phyloP scores from a whole-genome alignment of 495 filamentous ascomycete species.

The Echria macrotheca region DNA sequence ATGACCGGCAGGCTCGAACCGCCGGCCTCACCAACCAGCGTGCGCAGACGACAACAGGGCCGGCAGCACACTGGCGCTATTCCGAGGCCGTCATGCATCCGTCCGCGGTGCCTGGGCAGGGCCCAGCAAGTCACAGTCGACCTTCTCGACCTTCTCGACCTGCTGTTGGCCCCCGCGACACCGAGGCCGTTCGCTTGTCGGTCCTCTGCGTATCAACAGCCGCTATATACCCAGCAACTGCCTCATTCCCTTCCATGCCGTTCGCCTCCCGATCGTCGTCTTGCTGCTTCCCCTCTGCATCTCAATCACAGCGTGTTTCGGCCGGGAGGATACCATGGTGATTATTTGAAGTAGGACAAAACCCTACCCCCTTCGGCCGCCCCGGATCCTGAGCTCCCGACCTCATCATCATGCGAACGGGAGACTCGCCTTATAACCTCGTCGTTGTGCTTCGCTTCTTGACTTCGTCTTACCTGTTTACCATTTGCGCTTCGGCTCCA shows the following conservation, averaged over 20 bases:
- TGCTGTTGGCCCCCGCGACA: conserved; percentile 19
- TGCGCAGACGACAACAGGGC: conserved; percentile 9
- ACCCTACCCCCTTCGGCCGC: conserved; percentile 13
- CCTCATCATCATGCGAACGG: conserved; percentile 29
- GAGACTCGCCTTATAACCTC: conserved; percentile 25
- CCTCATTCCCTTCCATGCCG: conserved; percentile 19
- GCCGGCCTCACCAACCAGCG: conserved; percentile 25
- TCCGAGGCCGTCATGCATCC: conserved; percentile 32
- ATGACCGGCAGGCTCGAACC: conserved; percentile 19
- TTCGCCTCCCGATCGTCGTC: conserved; percentile 27
- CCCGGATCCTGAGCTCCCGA: conserved; percentile 9
- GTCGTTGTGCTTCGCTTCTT: conserved; percentile 28
- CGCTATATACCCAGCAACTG: conserved; percentile 47
- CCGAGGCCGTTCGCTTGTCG: conserved; percentile 15
- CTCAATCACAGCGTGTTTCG: conserved; percentile 45
- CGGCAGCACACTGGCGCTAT: conserved; percentile 24
- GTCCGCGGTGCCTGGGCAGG: conserved; percentile 23
- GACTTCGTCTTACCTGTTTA: conserved; percentile 22
- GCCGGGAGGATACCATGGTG: conserved; percentile 35
- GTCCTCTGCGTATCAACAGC: conserved; percentile 42
- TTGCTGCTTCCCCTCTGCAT: conserved; percentile 30
- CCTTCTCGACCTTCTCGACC: conserved; percentile 26
- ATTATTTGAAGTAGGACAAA: conserved; percentile 22
- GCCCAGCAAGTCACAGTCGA: conserved; percentile 34
- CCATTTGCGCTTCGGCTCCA: conserved; percentile 26